Evolutionary conservation across 345 rosid genomes (phyloP).

Genomic region (Toxicodendron radicans): DNA sequence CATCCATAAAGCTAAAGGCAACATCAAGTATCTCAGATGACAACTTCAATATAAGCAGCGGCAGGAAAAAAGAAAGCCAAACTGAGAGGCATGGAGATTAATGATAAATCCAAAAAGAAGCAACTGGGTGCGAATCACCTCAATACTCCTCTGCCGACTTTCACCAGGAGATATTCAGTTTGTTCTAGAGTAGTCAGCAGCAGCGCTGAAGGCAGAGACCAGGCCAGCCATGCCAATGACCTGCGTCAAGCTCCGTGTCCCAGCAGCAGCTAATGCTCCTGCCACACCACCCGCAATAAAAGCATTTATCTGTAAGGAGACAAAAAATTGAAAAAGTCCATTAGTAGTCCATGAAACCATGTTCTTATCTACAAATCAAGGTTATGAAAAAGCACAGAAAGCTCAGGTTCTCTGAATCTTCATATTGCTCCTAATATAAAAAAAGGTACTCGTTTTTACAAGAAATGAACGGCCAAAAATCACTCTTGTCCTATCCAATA

Average conservation of each 20-base stretch:
- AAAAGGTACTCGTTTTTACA: neutral
- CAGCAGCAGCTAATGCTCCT: constrained; percentile 71
- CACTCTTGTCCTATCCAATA: neutral
- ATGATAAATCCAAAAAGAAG: neutral
- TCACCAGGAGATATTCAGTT: constrained; percentile 25
- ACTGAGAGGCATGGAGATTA: neutral
- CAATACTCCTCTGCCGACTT: constrained; percentile 12
- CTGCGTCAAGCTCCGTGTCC: constrained; percentile 59
- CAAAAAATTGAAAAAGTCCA: constrained; percentile 11
- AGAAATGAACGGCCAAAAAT: neutral
- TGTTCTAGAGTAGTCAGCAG: constrained; percentile 62
- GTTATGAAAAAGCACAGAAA: neutral
- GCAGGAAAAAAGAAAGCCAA: neutral
- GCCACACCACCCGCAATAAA: constrained; percentile 76
- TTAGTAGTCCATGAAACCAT: neutral
- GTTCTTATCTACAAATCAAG: neutral
- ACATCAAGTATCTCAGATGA: neutral
- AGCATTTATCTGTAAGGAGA: constrained; percentile 57
- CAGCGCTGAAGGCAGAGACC: constrained; percentile 62
- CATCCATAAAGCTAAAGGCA: neutral
- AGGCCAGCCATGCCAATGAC: constrained; percentile 59
- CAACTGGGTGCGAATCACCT: constrained; percentile 12
- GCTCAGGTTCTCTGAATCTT: neutral
- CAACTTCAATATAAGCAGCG: neutral
- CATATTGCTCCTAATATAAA: neutral